Conservation (phyloP, 169 alveolate species). For the Plasmodium knowlesi region DNA sequence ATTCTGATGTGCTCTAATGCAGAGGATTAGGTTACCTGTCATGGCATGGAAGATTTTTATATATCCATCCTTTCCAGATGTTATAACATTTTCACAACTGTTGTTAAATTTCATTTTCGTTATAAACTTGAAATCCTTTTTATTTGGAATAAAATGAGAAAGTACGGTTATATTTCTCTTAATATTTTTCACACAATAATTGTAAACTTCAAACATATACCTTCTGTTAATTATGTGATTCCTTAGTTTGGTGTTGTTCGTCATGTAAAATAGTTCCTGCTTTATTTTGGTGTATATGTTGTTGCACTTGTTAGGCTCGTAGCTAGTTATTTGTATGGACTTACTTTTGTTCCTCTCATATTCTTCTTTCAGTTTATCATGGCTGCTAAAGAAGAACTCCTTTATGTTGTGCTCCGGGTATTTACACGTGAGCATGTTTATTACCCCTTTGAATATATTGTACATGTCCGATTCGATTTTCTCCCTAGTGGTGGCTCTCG, state of each 20-base stretch:
- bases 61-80: slow-evolving; percentile 71
- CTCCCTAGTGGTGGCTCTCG: neutral
- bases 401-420: slow-evolving; percentile 64
- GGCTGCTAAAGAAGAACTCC: slow-evolving; percentile 68
- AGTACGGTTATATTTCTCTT: slow-evolving; percentile 54
- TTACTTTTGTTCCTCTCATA: slow-evolving; percentile 35
- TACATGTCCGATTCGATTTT: slow-evolving; percentile 65
- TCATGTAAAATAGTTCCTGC: slow-evolving; percentile 33
- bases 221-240: neutral
- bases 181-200: slow-evolving; percentile 48
- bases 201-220: slow-evolving; percentile 31
- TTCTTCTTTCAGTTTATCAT: slow-evolving; percentile 59
- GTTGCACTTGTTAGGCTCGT: slow-evolving; percentile 17
- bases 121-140: slow-evolving; percentile 41
- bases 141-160: slow-evolving; percentile 64
- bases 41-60: slow-evolving; percentile 44
- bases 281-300: slow-evolving; percentile 32
- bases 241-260: slow-evolving; percentile 13
- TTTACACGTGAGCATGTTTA: slow-evolving; percentile 50
- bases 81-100: slow-evolving; percentile 26
- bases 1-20: slow-evolving; percentile 28
- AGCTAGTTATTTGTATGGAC: slow-evolving; percentile 54
- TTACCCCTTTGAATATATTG: slow-evolving; percentile 49
- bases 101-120: slow-evolving; percentile 55
- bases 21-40: slow-evolving; percentile 52